Conservation (phyloP, 345 rosid species). For the Jatropha curcas region DNA sequence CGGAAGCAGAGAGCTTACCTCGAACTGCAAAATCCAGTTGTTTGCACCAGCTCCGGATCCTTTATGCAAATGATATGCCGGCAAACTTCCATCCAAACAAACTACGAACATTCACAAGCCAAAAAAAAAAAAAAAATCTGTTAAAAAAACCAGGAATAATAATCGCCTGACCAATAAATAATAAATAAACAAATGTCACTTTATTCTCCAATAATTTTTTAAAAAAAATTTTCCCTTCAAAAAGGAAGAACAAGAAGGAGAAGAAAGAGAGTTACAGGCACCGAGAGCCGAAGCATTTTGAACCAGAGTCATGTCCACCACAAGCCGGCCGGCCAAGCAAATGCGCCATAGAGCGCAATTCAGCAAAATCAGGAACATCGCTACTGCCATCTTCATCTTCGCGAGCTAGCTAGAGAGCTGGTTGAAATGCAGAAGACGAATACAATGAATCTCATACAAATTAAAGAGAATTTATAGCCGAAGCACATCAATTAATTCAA, state of each 20-base stretch:
- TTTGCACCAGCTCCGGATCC: conserved; percentile 78
- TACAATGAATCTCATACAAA: not conserved
- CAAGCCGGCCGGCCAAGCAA: conserved; percentile 35
- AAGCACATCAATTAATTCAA: too few relatives aligned
- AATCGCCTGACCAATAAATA: not conserved
- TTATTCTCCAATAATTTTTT: not conserved
- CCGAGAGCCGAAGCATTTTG: conserved; percentile 36
- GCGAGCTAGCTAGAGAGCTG: not conserved
- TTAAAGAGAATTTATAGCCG: not conserved
- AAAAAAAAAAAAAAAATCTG: too few relatives aligned
- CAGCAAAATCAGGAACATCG: conserved; percentile 26
- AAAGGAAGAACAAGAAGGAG: too few relatives aligned
- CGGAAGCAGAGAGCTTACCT: conserved; percentile 43
- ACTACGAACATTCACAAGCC: conserved; percentile 35
- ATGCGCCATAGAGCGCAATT: conserved; percentile 18
- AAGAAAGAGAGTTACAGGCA: too few relatives aligned
- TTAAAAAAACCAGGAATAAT: not conserved
- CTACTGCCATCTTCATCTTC: conserved; percentile 5
- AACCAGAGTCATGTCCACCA: conserved; percentile 76
- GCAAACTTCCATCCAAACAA: conserved; percentile 97
- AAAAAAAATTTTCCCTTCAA: too few relatives aligned
- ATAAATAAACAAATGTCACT: not conserved
- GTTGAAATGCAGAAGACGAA: not conserved
- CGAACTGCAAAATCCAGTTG: conserved; percentile 92
- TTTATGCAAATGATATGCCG: conserved; percentile 76